Conservation (phyloP, 2,329 filamentous ascomycete genomes). For the Paraphoma sp. region DNA sequence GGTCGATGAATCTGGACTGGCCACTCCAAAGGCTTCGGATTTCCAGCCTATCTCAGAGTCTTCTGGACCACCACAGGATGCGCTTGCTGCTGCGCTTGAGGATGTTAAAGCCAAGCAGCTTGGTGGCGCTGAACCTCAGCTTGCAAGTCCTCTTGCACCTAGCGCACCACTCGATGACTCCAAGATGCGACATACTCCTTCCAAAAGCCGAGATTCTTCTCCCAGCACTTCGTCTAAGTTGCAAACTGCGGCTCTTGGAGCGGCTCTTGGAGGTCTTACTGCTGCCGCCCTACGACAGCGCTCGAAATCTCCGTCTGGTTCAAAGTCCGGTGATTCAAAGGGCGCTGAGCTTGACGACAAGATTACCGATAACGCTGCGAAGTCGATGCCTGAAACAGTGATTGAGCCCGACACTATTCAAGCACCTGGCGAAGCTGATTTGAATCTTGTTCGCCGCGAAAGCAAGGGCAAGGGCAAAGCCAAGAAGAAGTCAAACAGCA, state of each 20-base stretch:
- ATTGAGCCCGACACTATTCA: background rate
- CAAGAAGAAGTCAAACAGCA: conserved; percentile 44
- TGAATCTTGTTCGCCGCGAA: conserved; percentile 10
- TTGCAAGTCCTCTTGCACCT: conserved; percentile 27
- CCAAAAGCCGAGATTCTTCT: conserved; percentile 19
- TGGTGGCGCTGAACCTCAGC: conserved; percentile 6
- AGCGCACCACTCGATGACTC: conserved; percentile 33
- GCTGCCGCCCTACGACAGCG: conserved; percentile 23
- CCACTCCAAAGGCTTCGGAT: conserved; percentile 70
- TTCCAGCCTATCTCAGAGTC: conserved; percentile 24
- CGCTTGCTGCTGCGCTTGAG: conserved; percentile 33
- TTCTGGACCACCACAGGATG: conserved; percentile 24
- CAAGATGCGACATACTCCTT: conserved; percentile 23
- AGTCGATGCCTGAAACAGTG: background rate
- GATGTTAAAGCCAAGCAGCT: conserved; percentile 15
- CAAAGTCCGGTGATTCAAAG: background rate
- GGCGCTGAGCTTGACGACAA: background rate
- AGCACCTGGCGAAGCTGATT: conserved; percentile 6
- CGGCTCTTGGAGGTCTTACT: conserved; percentile 32
- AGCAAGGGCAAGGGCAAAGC: conserved; percentile 13
- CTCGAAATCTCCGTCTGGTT: conserved; percentile 18
- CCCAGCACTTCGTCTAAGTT: conserved; percentile 30
- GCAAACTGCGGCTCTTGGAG: conserved; percentile 37
- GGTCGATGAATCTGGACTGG: conserved; percentile 67
- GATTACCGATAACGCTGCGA: background rate